phyloP scores from a whole-genome alignment of 768 basidiomycete species.

The Neoboletus magnificus region DNA sequence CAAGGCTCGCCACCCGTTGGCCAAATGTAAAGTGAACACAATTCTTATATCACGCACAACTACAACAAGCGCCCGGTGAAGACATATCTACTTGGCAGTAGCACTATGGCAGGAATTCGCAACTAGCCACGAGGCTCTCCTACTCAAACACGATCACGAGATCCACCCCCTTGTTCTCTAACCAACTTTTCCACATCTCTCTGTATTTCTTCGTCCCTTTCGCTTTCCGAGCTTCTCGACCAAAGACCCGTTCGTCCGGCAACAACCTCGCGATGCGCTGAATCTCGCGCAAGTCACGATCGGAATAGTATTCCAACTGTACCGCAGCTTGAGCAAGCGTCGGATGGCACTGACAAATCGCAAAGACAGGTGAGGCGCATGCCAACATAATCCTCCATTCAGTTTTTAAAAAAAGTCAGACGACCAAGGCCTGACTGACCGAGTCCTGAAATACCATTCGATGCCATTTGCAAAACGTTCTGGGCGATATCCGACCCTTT shows the following conservation, averaged over 20 bases:
- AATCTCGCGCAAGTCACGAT: slow-evolving; percentile 39
- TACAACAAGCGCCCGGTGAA: neutral
- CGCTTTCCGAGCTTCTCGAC: neutral
- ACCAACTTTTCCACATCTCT: slow-evolving; percentile 40
- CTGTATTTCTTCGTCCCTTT: slow-evolving; percentile 30
- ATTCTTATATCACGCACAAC: no score
- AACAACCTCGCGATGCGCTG: slow-evolving; percentile 39
- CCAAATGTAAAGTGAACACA: neutral
- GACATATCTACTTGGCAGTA: neutral
- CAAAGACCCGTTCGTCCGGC: slow-evolving; percentile 37
- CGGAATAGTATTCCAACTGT: slow-evolving; percentile 36
- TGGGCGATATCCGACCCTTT: slow-evolving; percentile 32
- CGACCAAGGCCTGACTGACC: slow-evolving; percentile 30
- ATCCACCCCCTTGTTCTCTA: slow-evolving; percentile 34
- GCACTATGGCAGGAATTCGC: neutral
- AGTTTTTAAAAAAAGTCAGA: neutral
- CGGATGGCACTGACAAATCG: slow-evolving; percentile 31
- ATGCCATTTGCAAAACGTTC: slow-evolving; percentile 45
- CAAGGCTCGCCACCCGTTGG: no score
- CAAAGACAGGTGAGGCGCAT: neutral
- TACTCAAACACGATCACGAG: slow-evolving; percentile 35
- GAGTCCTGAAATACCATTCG: slow-evolving; percentile 41
- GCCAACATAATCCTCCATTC: neutral
- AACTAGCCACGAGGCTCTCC: neutral
- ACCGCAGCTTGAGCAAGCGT: slow-evolving; percentile 33